Evolutionary conservation across 1,139 yeast species (phyloP).

Genomic region (Arxiozyma bovina): DNA sequence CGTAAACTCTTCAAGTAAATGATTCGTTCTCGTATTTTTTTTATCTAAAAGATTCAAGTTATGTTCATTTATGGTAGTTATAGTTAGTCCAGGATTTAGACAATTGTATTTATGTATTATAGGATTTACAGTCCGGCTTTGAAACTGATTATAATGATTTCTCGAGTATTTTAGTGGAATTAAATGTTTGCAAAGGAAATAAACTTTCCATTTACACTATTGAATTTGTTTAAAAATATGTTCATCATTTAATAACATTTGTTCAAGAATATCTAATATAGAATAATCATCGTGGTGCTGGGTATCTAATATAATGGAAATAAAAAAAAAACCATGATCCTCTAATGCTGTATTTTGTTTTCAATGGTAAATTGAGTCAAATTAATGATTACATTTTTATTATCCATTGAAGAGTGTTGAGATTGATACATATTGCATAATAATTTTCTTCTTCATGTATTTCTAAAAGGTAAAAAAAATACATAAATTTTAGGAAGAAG

Average conservation of each 20-base stretch:
- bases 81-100: slow-evolving; percentile 43
- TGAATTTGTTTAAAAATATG: slow-evolving; percentile 43
- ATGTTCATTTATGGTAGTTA: slow-evolving; percentile 69
- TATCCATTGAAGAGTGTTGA: not conserved
- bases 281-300: slow-evolving; percentile 31
- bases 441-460: not conserved
- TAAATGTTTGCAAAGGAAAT: slow-evolving; percentile 86
- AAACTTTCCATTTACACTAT: slow-evolving; percentile 89
- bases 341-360: slow-evolving; percentile 1
- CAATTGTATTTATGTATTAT: slow-evolving; percentile 22
- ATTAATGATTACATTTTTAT: too few species aligned
- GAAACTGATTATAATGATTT: slow-evolving; percentile 80
- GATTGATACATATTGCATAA: not conserved
- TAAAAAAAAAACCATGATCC: not conserved
- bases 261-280: slow-evolving; percentile 60
- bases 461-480: too few species aligned
- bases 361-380: not conserved
- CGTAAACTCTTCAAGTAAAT: slow-evolving; percentile 82
- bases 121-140: slow-evolving; percentile 60
- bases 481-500: not conserved
- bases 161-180: slow-evolving; percentile 76
- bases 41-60: slow-evolving; percentile 39
- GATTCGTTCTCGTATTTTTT: slow-evolving; percentile 37
- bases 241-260: slow-evolving; percentile 53
- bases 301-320: not conserved